Conservation (phyloP, 192 early-diverging fungal species). For the Coemansia sp. region DNA sequence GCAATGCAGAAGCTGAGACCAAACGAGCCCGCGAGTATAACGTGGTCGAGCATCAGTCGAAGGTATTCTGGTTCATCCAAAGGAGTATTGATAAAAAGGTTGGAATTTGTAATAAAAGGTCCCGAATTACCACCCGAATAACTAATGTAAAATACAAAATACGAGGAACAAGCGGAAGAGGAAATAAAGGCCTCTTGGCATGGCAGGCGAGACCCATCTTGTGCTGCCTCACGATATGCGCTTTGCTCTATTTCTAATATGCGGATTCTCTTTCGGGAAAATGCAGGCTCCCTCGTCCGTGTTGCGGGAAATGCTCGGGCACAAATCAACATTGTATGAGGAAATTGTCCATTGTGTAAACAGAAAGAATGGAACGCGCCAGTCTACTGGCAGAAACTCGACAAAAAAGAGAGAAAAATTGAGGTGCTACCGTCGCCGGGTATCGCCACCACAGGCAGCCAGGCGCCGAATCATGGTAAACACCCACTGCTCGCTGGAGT, state of each 20-base stretch:
- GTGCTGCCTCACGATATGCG: neutral
- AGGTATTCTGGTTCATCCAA: neutral
- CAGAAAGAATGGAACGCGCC: slow-evolving; percentile 3
- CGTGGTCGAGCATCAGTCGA: slow-evolving; percentile 40
- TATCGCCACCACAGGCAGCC: slow-evolving; percentile 23
- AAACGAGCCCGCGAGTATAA: slow-evolving; percentile 61
- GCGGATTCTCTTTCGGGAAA: no score
- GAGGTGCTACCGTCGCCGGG: neutral
- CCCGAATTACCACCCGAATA: neutral
- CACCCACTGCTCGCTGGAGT: slow-evolving; percentile 9
- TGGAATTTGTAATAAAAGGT: no score
- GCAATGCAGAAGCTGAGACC: slow-evolving; percentile 68
- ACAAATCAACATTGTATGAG: neutral
- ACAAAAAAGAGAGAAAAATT: neutral
- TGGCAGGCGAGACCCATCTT: neutral
- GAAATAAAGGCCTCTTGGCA: neutral
- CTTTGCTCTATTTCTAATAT: neutral
- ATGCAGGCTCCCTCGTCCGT: neutral
- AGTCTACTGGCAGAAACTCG: slow-evolving; percentile 2
- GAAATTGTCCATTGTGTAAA: neutral
- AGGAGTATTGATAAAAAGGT: neutral
- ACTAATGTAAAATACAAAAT: no score
- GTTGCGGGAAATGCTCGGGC: neutral
- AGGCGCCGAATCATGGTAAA: slow-evolving; percentile 24
- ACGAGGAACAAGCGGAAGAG: no score